Conservation (phyloP, 2,329 filamentous ascomycete genomes). For the Furcasterigmium sp. region DNA sequence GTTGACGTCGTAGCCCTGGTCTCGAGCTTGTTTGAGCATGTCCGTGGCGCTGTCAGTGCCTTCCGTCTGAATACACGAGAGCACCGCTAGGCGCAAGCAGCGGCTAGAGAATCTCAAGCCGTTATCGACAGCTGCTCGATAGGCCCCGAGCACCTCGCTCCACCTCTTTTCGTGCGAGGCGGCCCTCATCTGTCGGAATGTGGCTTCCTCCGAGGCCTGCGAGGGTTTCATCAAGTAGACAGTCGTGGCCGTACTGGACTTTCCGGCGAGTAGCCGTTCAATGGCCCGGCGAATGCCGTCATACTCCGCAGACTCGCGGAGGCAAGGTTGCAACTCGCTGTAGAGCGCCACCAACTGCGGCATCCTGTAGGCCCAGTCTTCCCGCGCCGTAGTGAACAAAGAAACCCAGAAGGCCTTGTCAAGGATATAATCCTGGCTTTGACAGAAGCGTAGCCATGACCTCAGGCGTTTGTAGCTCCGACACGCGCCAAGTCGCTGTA, state of each 20-base stretch:
- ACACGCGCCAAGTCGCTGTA: constrained; percentile 33
- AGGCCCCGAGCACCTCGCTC: constrained; percentile 28
- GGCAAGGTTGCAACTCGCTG: constrained; percentile 22
- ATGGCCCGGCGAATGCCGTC: constrained; percentile 12
- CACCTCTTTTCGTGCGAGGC: constrained; percentile 26
- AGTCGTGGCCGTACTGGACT: no score
- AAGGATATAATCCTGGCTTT: constrained; percentile 25
- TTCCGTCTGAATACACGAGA: constrained; percentile 29
- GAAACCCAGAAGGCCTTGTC: constrained; percentile 31
- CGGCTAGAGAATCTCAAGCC: constrained; percentile 31
- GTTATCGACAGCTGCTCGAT: constrained; percentile 25
- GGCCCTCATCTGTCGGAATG: constrained; percentile 35
- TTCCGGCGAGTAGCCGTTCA: no score
- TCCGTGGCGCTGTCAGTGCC: constrained; percentile 25
- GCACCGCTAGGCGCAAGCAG: constrained; percentile 42
- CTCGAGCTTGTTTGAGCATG: constrained; percentile 33
- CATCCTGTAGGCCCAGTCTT: constrained; percentile 31
- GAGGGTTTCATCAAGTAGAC: constrained; percentile 16
- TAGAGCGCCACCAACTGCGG: constrained; percentile 27
- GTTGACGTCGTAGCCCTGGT: constrained; percentile 34
- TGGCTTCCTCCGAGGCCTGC: constrained; percentile 22
- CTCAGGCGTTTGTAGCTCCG: constrained; percentile 31
- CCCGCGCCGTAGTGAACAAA: constrained; percentile 30
- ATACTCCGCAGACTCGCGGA: background rate
- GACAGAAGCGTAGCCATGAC: constrained; percentile 34